A percentile compares a stretch with the other conserved stretches of the same genome.
These are phyloP conservation scores for Paecilomyces sp. DNA, from an alignment of 2,329 filamentous ascomycete species.

Conservation along the genomic window DNA sequence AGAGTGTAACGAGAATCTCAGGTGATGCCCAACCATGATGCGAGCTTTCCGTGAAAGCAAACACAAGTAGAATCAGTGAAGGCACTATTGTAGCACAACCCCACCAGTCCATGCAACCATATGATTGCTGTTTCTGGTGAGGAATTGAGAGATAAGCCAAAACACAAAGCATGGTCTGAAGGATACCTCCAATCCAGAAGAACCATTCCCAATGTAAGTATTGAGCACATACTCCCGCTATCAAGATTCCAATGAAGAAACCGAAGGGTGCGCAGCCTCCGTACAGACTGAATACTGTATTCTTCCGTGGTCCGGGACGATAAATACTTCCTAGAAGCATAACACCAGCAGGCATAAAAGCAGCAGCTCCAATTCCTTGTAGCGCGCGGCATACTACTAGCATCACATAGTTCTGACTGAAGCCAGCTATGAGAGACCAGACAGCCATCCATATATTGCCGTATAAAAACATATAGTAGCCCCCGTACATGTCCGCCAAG, in stretches of 20 bases:
- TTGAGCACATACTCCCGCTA: slow-evolving; percentile 53
- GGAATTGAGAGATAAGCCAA: slow-evolving; percentile 38
- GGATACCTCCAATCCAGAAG: slow-evolving; percentile 58
- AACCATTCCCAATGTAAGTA: slow-evolving; percentile 58
- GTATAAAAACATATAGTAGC: slow-evolving; percentile 54
- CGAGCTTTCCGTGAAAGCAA: slow-evolving; percentile 62
- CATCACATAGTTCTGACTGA: slow-evolving; percentile 57
- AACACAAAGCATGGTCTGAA: slow-evolving; percentile 42
- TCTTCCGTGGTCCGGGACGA: slow-evolving; percentile 59
- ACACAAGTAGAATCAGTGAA: slow-evolving; percentile 38
- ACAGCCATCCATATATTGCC: slow-evolving; percentile 56
- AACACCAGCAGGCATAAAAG: slow-evolving; percentile 62
- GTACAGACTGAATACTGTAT: slow-evolving; percentile 57
- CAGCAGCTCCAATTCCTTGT: slow-evolving; percentile 66
- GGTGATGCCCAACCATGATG: slow-evolving; percentile 67
- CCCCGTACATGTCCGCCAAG: slow-evolving; percentile 55
- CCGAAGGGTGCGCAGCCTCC: slow-evolving; percentile 45
- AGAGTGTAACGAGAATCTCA: slow-evolving; percentile 61
- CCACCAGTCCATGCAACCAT: slow-evolving; percentile 61
- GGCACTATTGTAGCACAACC: slow-evolving; percentile 55
- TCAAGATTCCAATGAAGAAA: slow-evolving; percentile 53
- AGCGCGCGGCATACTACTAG: slow-evolving; percentile 66
- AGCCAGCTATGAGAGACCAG: slow-evolving; percentile 65
- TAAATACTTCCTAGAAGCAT: slow-evolving; percentile 60
- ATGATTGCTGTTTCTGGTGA: slow-evolving; percentile 26